Evolutionary conservation across 371 early-diverging fungal genomes (phyloP).

Genomic region (Coemansia sp.): DNA sequence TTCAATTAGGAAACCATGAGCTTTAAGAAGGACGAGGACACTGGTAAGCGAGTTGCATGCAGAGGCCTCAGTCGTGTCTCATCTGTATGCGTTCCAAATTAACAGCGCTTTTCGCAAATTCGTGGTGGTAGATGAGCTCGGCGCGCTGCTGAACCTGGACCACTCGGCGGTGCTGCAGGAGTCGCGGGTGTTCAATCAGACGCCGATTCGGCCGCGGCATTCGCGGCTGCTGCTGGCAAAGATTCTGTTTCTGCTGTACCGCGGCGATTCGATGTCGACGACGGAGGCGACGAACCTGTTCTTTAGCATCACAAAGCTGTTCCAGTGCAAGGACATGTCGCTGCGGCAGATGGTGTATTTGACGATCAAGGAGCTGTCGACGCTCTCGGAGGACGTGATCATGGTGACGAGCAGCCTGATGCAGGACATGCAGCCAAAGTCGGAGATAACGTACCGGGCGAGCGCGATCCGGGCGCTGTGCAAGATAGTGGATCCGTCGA

Average conservation of each 20-base stretch:
- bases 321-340: constrained; percentile 93
- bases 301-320: constrained; percentile 96
- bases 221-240: constrained; percentile 91
- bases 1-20: constrained; percentile 26
- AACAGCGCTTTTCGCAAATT: not conserved
- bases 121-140: constrained; percentile 49
- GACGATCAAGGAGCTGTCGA: constrained; percentile 93
- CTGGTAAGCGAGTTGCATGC: constrained; percentile 32
- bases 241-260: constrained; percentile 88
- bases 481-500: constrained; percentile 94
- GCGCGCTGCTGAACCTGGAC: constrained; percentile 66
- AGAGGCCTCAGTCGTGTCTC: not conserved
- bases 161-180: constrained; percentile 94
- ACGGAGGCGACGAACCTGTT: constrained; percentile 97
- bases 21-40: constrained; percentile 53
- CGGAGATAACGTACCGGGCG: constrained; percentile 86
- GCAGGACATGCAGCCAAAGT: constrained; percentile 95
- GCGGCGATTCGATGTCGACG: constrained; percentile 83
- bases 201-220: constrained; percentile 93
- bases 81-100: not conserved
- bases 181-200: constrained; percentile 94
- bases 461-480: constrained; percentile 95
- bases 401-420: constrained; percentile 95
- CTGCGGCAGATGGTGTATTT: constrained; percentile 97
- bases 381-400: constrained; percentile 92